These are phyloP conservation scores for Lepiota brunneoincarnata DNA, from an alignment of 768 basidiomycete species.

Conservation along the genomic window DNA sequence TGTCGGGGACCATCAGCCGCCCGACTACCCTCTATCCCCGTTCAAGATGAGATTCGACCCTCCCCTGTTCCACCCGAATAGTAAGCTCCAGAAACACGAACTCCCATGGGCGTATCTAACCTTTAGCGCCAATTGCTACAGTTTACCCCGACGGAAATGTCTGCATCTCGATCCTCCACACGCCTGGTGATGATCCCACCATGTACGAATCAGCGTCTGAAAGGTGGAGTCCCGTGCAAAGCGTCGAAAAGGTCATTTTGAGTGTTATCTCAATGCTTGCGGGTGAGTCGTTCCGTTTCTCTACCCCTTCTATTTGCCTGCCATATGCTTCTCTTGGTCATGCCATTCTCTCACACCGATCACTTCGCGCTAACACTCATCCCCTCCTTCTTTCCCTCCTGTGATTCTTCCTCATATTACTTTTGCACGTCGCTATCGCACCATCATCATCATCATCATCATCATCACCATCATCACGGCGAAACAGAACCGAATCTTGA, in stretches of 20 bases:
- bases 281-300: constrained; percentile 46
- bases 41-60: constrained; percentile 99
- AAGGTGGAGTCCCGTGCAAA: constrained; percentile 98
- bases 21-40: constrained; percentile 94
- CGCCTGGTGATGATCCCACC: constrained; percentile 87
- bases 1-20: constrained; percentile 48
- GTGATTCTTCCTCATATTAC: neutral
- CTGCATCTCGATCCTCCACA: constrained; percentile 97
- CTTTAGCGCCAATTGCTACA: constrained; percentile 26
- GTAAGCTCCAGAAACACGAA: constrained; percentile 43
- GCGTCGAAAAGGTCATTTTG: constrained; percentile 93
- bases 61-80: constrained; percentile 95
- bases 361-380: constrained; percentile 6
- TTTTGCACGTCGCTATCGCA: too few species aligned
- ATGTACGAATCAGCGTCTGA: constrained; percentile 96
- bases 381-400: neutral
- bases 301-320: constrained; percentile 1
- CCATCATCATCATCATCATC: neutral
- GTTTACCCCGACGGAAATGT: constrained; percentile 97
- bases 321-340: neutral
- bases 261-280: constrained; percentile 98
- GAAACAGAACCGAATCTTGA: constrained; percentile 89
- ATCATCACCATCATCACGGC: neutral
- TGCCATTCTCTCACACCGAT: constrained; percentile 5
- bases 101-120: neutral